Evolutionary conservation across 139 green algal species (phyloP).

Genomic region (Pleodorina starrii): DNA sequence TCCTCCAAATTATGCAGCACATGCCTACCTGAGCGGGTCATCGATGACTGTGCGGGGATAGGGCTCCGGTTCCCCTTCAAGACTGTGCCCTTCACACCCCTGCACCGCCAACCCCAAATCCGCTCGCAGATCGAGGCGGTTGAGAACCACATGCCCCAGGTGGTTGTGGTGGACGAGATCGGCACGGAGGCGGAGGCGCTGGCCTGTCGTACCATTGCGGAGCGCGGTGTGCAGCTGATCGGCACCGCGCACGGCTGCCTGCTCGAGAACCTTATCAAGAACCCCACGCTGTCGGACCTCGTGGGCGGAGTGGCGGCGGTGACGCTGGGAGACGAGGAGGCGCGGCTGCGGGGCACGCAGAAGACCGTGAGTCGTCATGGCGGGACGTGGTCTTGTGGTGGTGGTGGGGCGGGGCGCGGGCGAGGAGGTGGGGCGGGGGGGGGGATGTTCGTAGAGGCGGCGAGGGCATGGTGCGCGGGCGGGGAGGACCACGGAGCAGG

Average conservation of each 20-base stretch:
- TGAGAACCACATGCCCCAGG: slow-evolving; percentile 97
- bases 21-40: too few species aligned
- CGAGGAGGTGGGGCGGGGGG: not conserved
- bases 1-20: too few species aligned
- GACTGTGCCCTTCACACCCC: not conserved
- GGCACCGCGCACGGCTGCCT: slow-evolving; percentile 95
- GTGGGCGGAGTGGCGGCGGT: slow-evolving; percentile 65
- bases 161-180: slow-evolving; percentile 97
- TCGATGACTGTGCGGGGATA: too few species aligned
- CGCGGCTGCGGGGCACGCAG: slow-evolving; percentile 85
- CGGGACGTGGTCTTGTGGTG: too few species aligned
- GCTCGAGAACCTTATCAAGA: slow-evolving; percentile 98
- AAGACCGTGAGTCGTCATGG: slow-evolving; percentile 92
- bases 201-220: slow-evolving; percentile 97
- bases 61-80: too few species aligned
- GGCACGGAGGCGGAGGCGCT: slow-evolving; percentile 95
- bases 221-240: slow-evolving; percentile 96
- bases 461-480: too few species aligned
- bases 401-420: too few species aligned
- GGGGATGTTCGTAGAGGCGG: too few species aligned
- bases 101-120: not conserved
- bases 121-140: slow-evolving; percentile 92
- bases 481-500: too few species aligned
- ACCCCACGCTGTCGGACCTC: slow-evolving; percentile 64
- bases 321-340: slow-evolving; percentile 91